Percentiles rank a stretch among this genome's conserved stretches.
These are phyloP conservation scores for Bisporella sp. DNA, from an alignment of 2,329 filamentous ascomycete genomes.

Conservation along the genomic window DNA sequence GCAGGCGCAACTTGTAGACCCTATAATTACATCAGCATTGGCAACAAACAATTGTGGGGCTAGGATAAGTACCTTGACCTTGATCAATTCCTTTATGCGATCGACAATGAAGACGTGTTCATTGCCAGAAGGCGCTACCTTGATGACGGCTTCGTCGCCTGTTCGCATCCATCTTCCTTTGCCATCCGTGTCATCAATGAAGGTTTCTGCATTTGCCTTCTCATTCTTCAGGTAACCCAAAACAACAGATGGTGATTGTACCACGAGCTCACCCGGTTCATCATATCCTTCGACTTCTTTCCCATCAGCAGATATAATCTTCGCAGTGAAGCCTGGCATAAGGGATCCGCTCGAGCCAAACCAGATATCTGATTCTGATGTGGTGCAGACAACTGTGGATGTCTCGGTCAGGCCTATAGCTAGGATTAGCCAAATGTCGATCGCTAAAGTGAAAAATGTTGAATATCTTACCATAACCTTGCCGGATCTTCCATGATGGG, in stretches of 20 bases:
- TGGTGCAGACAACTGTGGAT: conserved; percentile 59
- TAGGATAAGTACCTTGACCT: conserved; percentile 54
- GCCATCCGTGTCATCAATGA: conserved; percentile 56
- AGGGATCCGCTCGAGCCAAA: conserved; percentile 68
- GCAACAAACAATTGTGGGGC: too few relatives aligned
- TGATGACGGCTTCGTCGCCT: conserved; percentile 74
- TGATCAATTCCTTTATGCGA: conserved; percentile 72
- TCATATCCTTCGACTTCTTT: conserved; percentile 59
- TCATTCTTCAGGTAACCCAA: conserved; percentile 85
- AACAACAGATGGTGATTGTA: conserved; percentile 70
- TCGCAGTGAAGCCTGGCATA: conserved; percentile 55
- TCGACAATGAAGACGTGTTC: conserved; percentile 86
- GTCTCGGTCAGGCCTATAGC: conserved; percentile 66
- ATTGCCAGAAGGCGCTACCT: conserved; percentile 53
- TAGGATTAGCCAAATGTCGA: neutral
- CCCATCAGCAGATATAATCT: conserved; percentile 61
- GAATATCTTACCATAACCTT: conserved; percentile 56
- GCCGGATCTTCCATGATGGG: conserved; percentile 57
- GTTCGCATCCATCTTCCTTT: conserved; percentile 63
- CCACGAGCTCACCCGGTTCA: conserved; percentile 71
- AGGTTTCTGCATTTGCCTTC: conserved; percentile 76
- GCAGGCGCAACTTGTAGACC: conserved; percentile 40
- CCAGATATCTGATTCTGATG: conserved; percentile 55
- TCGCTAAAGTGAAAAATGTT: neutral
- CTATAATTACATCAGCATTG: conserved; percentile 11